Percentiles rank a stretch among this genome's conserved stretches.
Conservation (phyloP, 768 basidiomycete genomes). For the Mycena metata region DNA sequence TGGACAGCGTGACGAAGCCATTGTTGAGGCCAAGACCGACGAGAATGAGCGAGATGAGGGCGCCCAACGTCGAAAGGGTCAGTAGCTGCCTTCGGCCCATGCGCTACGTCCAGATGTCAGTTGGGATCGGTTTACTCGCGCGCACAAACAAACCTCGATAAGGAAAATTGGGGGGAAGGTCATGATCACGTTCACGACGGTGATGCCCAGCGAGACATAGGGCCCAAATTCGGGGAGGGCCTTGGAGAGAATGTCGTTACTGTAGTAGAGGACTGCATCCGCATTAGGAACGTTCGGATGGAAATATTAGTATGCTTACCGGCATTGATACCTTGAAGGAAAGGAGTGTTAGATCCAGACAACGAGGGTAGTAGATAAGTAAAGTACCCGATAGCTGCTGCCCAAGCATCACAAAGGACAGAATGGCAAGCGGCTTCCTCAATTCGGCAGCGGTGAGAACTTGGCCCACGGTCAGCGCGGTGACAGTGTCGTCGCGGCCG, state of each 20-base stretch:
- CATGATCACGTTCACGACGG: constrained; percentile 86
- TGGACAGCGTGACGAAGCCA: constrained; percentile 71
- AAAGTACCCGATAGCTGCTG: constrained; percentile 82
- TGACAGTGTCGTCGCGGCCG: constrained; percentile 40
- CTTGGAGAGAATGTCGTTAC: constrained; percentile 87
- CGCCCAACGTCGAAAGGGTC: constrained; percentile 74
- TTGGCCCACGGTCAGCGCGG: constrained; percentile 64
- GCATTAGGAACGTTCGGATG: constrained; percentile 15
- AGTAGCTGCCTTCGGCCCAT: constrained; percentile 81
- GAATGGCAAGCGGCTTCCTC: constrained; percentile 71
- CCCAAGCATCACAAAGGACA: constrained; percentile 79
- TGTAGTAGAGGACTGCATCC: constrained; percentile 85
- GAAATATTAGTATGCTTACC: constrained; percentile 50
- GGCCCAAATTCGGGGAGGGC: constrained; percentile 85
- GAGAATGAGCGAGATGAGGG: constrained; percentile 71
- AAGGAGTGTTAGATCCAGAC: constrained; percentile 22
- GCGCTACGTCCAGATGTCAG: constrained; percentile 57
- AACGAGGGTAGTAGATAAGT: constrained; percentile 1
- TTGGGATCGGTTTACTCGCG: background rate
- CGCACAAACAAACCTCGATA: constrained; percentile 73
- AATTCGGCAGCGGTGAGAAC: constrained; percentile 67
- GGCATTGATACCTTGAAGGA: constrained; percentile 77
- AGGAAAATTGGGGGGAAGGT: constrained; percentile 90
- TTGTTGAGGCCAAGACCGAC: constrained; percentile 81
- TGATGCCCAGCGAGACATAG: constrained; percentile 87